Percentiles rank a stretch among this genome's conserved stretches.
These are phyloP conservation scores for Rubia peregrina DNA, from an alignment of 305 asterid genomes.

Conservation along the genomic window DNA sequence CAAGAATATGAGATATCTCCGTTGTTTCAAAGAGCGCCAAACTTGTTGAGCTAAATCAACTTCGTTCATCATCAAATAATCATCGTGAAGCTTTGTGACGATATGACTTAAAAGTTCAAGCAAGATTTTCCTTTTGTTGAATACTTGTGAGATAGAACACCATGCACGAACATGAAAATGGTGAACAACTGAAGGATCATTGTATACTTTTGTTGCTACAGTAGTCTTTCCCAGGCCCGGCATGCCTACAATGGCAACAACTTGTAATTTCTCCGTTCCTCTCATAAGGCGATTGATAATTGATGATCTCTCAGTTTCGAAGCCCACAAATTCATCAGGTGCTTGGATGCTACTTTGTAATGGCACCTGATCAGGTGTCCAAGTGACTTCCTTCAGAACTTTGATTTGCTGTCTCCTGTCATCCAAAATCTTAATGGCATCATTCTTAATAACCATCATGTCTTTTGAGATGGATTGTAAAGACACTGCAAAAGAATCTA, in stretches of 20 bases:
- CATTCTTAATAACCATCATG: neutral
- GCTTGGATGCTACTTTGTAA: neutral
- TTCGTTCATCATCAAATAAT: too few relatives aligned
- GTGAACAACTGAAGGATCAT: too few relatives aligned
- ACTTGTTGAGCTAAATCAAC: too few relatives aligned
- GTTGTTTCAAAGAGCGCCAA: too few relatives aligned
- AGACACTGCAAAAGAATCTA: neutral
- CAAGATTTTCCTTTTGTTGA: too few relatives aligned
- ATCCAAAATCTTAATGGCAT: neutral
- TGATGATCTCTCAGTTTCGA: neutral
- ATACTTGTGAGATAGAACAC: too few relatives aligned
- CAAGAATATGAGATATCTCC: neutral
- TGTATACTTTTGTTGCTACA: neutral
- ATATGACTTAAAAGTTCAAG: too few relatives aligned
- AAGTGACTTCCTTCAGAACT: neutral
- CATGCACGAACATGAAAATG: too few relatives aligned
- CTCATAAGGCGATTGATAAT: neutral
- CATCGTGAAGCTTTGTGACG: too few relatives aligned
- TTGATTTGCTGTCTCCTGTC: neutral
- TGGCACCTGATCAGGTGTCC: neutral
- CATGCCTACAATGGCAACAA: conserved; percentile 6
- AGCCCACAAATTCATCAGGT: conserved; percentile 5
- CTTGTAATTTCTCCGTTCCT: neutral
- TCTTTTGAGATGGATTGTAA: neutral
- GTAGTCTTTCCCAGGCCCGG: neutral